Evolutionary conservation across 2,329 filamentous ascomycete species (phyloP), one percentile per base, ranked within the genome.

Genomic region (Ophiostoma sp.): DNA sequence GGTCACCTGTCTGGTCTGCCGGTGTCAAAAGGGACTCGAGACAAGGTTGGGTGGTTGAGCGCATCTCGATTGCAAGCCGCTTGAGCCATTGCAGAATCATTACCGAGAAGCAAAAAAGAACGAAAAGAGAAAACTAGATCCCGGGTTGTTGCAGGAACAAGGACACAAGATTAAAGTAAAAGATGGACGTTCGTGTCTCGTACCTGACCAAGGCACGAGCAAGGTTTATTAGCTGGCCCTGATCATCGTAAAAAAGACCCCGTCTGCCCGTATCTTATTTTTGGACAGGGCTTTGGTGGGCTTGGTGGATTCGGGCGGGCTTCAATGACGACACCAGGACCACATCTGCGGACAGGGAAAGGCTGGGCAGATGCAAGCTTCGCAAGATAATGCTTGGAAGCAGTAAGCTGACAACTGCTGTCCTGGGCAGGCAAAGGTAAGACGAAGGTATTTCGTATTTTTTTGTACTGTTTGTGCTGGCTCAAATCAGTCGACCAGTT

Each of bases 361-460:
- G 28, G 57, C 59, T 39, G 59, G n/a, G 33, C 59, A 55, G 55
- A n/a, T 33, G 59, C 19, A 42, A 64, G 59, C 33, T 42, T n/a
- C n/a, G 59, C 17, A 64, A 42, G 59, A 25, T 25, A 7, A 42
- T 64, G 59, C 59, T 25, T 63, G 59, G 59, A 63, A 63, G 59
- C 33, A 19, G 33, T 63, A n/a, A 63, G 33, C 59, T 63, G 59
- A 63, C 59, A n/a, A 19, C 22, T 57, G 52, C n/a, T n/a, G 45
- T 48, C 3, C 5, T 4, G 12, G 55, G 55, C 55, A 59, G 11
- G 5, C n/a, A n/a, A 52, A 6, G 50, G 15, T 8, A 52, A 52
- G 22, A 25, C 11, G 28, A 33, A 6, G 25, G 55, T 17, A 59
- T 2, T 39, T 39, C 59, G 59, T 63, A 25, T 39, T 17, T 19